Evolutionary conservation across 345 rosid species (phyloP), one percentile per base, ranked within the genome.

Genomic region (Eucalyptus regnans): DNA sequence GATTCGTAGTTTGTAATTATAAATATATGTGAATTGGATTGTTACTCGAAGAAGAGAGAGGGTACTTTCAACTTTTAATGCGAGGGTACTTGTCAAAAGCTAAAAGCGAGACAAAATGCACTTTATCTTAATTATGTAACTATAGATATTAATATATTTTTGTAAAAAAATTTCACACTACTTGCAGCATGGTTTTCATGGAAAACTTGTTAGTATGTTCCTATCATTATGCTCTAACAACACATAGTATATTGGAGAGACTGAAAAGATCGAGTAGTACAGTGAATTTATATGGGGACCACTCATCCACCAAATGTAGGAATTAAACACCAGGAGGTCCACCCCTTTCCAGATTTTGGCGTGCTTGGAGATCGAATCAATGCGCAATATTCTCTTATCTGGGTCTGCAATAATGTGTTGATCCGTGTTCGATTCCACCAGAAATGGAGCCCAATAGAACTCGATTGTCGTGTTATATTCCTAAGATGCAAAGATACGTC

Each of bases 251-350:
- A 76, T 41, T 41, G 48, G 84, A 76, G 48, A 31, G 37, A 31
- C 6, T 15, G 31, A 25, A n/a, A 31, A 64, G 50, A 14, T 8
- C 7, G 25, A 60, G 8, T 90, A 93, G 93, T 90, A 98, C 96
- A 97, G 91, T 44, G 98, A 89, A 84, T 95, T 97, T 90, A 95
- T 93, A 15, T 44, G 86, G 31, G 89, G 88, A 43, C 95, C 96
- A 86, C 95, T 95, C 98, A 97, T 98, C 99, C 99, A 98, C 99
- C 99, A 98, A 33, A 98, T 94, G 60, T 97, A 98, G 50, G 95
- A 93, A 92, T 98, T 98, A 89, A 97, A 98, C 16, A 95, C 94
- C 29, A 98, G 91, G 71, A 96, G 92, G 89, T 98, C 99, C 1
- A 93, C 98, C 46, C 95, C 94, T 81, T 89, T 92, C 99, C 99